These are phyloP conservation scores for Amanita jacksonii DNA, from an alignment of 768 basidiomycete species.

Conservation along the genomic window DNA sequence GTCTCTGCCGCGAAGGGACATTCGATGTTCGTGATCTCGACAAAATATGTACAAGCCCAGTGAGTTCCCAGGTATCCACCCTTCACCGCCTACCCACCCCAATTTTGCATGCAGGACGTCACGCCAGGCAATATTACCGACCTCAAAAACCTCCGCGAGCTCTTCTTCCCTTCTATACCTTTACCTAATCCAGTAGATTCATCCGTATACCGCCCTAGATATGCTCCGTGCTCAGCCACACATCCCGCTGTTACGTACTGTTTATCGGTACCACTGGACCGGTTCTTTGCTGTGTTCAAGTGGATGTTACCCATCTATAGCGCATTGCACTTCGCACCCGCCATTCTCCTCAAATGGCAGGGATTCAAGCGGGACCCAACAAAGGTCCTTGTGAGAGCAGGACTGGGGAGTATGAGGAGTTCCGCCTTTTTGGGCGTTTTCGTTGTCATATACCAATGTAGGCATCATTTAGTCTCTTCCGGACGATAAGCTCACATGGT, in stretches of 20 bases:
- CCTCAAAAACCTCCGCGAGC: slow-evolving; percentile 34
- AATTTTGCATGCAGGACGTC: slow-evolving; percentile 36
- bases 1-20: slow-evolving; percentile 46
- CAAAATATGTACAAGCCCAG: slow-evolving; percentile 37
- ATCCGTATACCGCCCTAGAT: slow-evolving; percentile 35
- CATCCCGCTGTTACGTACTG: slow-evolving; percentile 70
- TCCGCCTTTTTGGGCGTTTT: slow-evolving; percentile 83
- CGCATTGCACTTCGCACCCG: slow-evolving; percentile 83
- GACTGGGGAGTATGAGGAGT: slow-evolving; percentile 69
- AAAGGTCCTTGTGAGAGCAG: slow-evolving; percentile 53
- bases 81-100: not conserved
- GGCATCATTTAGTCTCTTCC: slow-evolving; percentile 14
- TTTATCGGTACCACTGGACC: slow-evolving; percentile 45
- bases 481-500: not conserved
- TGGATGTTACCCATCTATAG: slow-evolving; percentile 84
- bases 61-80: slow-evolving; percentile 18
- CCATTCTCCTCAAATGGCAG: slow-evolving; percentile 70
- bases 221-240: slow-evolving; percentile 59
- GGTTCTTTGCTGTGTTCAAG: slow-evolving; percentile 73
- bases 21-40: slow-evolving; percentile 54
- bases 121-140: slow-evolving; percentile 39
- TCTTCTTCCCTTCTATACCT: slow-evolving; percentile 24
- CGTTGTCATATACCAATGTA: slow-evolving; percentile 75
- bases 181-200: slow-evolving; percentile 12
- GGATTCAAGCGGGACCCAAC: slow-evolving; percentile 57